A percentile compares a stretch with the other conserved stretches of the same genome.
phyloP scores from a whole-genome alignment of 176 grass and related monocot genomes.

The Otatea glauca region DNA sequence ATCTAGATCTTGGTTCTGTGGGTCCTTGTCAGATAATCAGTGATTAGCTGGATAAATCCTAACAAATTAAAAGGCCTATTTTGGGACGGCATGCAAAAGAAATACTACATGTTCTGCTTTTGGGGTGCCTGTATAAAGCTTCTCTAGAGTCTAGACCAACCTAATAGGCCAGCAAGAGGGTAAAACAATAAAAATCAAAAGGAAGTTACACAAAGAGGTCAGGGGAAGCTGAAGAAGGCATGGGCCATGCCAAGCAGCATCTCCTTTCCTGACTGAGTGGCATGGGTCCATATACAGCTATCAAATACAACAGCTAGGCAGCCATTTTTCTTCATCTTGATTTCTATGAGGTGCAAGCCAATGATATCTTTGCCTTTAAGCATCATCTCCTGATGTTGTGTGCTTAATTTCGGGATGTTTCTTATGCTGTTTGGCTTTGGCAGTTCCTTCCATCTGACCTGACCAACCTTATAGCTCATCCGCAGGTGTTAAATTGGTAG shows the following conservation, averaged over 20 bases:
- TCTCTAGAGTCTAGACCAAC: neutral
- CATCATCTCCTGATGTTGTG: neutral
- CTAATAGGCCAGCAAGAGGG: neutral
- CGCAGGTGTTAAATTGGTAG: neutral
- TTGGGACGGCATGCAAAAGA: neutral
- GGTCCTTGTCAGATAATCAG: neutral
- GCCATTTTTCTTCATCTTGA: neutral
- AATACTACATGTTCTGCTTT: neutral
- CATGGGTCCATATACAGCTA: neutral
- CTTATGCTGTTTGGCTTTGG: neutral
- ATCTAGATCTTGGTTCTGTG: neutral
- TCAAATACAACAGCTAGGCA: neutral
- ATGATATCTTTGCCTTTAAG: neutral
- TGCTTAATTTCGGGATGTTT: neutral
- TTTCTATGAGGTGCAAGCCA: neutral
- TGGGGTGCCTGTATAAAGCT: neutral
- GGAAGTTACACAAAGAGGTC: neutral
- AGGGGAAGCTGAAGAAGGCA: neutral
- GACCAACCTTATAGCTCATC: neutral
- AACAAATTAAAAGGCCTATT: neutral
- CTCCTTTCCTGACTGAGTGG: neutral
- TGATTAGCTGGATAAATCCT: neutral
- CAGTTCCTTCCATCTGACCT: neutral
- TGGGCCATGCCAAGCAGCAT: neutral
- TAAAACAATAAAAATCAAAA: neutral